Evolutionary conservation across 2,329 filamentous ascomycete species (phyloP), one percentile per base, ranked within the genome.

Genomic region (Mollisiaceae sp.): DNA sequence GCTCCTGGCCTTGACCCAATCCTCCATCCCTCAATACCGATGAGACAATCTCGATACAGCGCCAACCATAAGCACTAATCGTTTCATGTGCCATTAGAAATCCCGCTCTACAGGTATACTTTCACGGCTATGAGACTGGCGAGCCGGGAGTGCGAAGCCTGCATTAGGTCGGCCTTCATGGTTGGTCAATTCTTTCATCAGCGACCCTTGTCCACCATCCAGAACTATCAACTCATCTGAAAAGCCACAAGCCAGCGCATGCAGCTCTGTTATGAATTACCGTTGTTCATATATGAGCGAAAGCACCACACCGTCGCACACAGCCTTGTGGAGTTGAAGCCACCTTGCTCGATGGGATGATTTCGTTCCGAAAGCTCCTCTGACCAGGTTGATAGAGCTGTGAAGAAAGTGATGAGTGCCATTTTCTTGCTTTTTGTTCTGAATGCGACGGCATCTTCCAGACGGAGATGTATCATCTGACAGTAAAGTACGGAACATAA

Each of bases 21-120:
- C n/a, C 4, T 50, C 45, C 9, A n/a, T n/a, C 45, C 45, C n/a
- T n/a, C 18, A 50, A 50, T 22, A 50, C 41, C 41, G 41, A 43
- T 43, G 41, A 43, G 41, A 43, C 41, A 43, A 43, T 43, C 41
- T 43, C 41, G 52, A 55, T 43, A 20, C 24, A 52, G 39, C 41
- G 27, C 32, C 41, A 50, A 55, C 64, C 41, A 52, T 60, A 22
- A 55, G 55, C 56, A 62, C 64, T 52, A 65, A 36, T 38, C 39
- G 64, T 66, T 66, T 66, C 64, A 50, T 60, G 64, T 66, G 60
- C 39, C 60, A 56, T n/a, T 50, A 50, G 22, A 50, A 50, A 22
- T 50, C 45, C n/a, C 52, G 52, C 24, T 14, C 43, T 39, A 41
- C 18, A 35, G 45, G 14, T 38, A 64, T 54, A 60, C 58, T 61